Base-by-base conservation (phyloP, 1,284 basidiomycete species). In the Butyriboletus appendiculatus region DNA sequence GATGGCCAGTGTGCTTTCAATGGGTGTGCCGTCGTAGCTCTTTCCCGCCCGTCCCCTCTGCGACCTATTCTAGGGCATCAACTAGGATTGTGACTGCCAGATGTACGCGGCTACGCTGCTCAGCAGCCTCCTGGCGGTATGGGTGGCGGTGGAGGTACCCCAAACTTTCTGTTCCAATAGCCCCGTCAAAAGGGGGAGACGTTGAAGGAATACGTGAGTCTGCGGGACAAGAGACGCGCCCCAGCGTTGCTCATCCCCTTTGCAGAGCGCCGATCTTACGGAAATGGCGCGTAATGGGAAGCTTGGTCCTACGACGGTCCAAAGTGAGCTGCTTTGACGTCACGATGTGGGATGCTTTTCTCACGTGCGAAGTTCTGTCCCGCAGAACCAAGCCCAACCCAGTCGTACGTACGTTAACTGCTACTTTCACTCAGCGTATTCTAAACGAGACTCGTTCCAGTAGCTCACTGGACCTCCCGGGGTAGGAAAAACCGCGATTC, bases 401-500 rank as follows among this genome's bases (percentile, higher is more conserved):
- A 4, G 92, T 96, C 43, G 87, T 88, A 72, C 56, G 80, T 69
- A 1, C 53, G 26, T 4, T 20, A n/a, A n/a, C n/a, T n/a, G 10
- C 44, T 16, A 6, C 24, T n/a, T 53, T 55, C 16, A 18, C 8
- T 35, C 20, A 8, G 12, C n/a, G 16, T 10, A 39, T 33, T 45
- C 28, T 54, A 30, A 38, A 26, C 20, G 2, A 5, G 15, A 2
- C n/a, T 37, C 12, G 12, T 22, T 44, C 8, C 33, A 16, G 4
- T 56, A 88, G 87, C 78, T 90, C 35, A 89, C 90, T 53, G 88
- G 88, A 6, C 85, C 86, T 20, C 90, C 92, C 9, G 91, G 91
- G 60, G 91, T 94, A 8, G 92, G 94, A 0, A 96, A 96, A 73
- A 96, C 95, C 0, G 93, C 95, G 0, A 94, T 98, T 54, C 73